A percentile compares a stretch with the other conserved stretches of the same genome.
Evolutionary conservation across 345 rosid species (phyloP).

Genomic region (Syzygium oleosum): DNA sequence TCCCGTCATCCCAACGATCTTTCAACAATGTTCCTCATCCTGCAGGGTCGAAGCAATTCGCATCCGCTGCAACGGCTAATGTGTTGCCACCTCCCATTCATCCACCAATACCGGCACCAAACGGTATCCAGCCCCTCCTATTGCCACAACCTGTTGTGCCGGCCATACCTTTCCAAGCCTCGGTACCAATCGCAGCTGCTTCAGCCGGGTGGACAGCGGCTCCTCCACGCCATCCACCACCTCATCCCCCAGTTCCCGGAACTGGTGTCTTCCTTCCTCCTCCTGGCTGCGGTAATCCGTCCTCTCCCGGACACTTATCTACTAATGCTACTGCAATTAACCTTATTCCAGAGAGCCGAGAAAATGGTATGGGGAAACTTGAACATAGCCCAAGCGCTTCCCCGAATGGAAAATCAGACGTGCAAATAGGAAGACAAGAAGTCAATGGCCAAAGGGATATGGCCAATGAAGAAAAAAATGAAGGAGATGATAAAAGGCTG

Average conservation of each 20-base stretch:
- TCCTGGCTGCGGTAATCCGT: constrained; percentile 32
- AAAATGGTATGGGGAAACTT: background rate
- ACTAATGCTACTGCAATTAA: background rate
- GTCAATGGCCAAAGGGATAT: constrained; percentile 25
- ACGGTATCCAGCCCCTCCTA: constrained; percentile 43
- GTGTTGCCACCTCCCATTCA: constrained; percentile 42
- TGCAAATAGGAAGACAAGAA: constrained; percentile 10
- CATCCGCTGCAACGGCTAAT: constrained; percentile 33
- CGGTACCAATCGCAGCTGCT: constrained; percentile 45
- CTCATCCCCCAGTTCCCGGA: constrained; percentile 64
- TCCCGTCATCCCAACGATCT: constrained; percentile 46
- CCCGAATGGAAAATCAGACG: background rate
- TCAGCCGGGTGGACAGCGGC: constrained; percentile 60
- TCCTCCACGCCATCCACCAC: constrained; percentile 54
- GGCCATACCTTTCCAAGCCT: constrained; percentile 48
- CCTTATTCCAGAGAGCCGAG: background rate
- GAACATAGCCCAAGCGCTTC: background rate
- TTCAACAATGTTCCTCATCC: constrained; percentile 43
- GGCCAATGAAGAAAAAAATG: constrained; percentile 14
- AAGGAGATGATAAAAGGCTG: constrained; percentile 6
- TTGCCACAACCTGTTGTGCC: constrained; percentile 39
- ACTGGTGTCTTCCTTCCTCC: constrained; percentile 98
- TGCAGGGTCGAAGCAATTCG: constrained; percentile 45
- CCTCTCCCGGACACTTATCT: constrained; percentile 21
- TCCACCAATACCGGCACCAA: constrained; percentile 48